These are phyloP conservation scores for Mycena albidolilacea DNA, from an alignment of 768 basidiomycete species.

Conservation along the genomic window DNA sequence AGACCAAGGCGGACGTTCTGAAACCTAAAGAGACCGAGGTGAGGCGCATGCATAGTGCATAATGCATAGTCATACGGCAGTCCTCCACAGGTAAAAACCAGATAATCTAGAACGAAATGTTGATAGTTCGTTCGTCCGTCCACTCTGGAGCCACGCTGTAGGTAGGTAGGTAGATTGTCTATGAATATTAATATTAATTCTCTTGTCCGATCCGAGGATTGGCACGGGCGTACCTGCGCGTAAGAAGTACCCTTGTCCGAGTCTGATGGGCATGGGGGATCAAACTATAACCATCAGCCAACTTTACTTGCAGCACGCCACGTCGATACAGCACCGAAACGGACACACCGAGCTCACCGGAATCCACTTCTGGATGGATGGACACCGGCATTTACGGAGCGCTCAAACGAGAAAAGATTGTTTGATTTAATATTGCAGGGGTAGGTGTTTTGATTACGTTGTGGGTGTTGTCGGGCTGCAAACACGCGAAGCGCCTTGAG, in stretches of 20 bases:
- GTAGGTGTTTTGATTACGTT: conserved; percentile 3
- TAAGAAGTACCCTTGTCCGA: conserved; percentile 2
- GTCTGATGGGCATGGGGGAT: not conserved
- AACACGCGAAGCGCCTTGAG: not conserved
- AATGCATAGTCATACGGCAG: not conserved
- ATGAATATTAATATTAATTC: not conserved
- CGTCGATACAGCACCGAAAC: not conserved
- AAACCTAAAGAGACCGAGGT: not conserved
- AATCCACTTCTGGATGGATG: not conserved
- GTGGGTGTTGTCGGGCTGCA: not conserved
- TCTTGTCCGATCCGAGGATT: conserved; percentile 4
- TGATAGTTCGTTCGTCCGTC: not conserved
- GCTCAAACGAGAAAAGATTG: not conserved
- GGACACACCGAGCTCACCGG: not conserved
- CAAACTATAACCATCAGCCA: not conserved
- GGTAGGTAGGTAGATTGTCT: too few relatives aligned
- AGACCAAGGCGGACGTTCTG: not conserved
- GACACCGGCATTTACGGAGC: not conserved
- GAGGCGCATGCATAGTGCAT: not conserved
- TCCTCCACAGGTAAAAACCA: not conserved
- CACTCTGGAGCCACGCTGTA: not conserved
- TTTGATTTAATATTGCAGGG: not conserved
- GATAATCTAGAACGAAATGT: not conserved
- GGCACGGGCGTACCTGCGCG: not conserved
- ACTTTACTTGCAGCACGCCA: not conserved